These are phyloP conservation scores for Kalmusia sp. DNA, from an alignment of 2,329 filamentous ascomycete species.

Conservation along the genomic window DNA sequence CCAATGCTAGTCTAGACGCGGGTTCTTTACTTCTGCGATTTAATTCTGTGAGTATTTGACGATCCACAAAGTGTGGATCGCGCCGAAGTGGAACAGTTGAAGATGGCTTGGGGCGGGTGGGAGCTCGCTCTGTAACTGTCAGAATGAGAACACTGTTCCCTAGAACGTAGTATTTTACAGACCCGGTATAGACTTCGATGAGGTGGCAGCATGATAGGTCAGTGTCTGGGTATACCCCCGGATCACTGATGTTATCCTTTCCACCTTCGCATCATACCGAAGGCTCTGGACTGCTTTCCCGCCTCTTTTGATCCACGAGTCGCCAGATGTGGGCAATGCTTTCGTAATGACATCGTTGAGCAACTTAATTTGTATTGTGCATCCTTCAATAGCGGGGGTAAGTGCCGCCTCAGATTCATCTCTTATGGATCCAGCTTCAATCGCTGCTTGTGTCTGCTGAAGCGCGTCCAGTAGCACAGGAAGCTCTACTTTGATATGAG, in stretches of 20 bases:
- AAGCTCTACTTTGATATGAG: slow-evolving; percentile 30
- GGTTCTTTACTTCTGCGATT: slow-evolving; percentile 12
- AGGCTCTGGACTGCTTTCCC: slow-evolving; percentile 18
- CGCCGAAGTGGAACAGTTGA: slow-evolving; percentile 24
- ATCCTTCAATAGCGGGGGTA: slow-evolving; percentile 14
- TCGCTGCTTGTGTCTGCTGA: slow-evolving; percentile 7
- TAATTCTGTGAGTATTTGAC: slow-evolving; percentile 12
- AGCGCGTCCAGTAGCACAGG: slow-evolving; percentile 18
- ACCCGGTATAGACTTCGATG: background rate
- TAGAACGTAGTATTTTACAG: background rate
- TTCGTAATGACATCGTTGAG: slow-evolving; percentile 16
- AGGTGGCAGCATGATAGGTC: slow-evolving; percentile 12
- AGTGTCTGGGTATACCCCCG: slow-evolving; percentile 13
- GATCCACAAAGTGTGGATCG: slow-evolving; percentile 32
- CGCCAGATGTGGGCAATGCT: slow-evolving; percentile 8
- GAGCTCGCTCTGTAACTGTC: slow-evolving; percentile 6
- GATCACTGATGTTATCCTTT: slow-evolving; percentile 14
- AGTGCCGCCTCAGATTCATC: slow-evolving; percentile 10
- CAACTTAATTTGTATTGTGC: slow-evolving; percentile 10
- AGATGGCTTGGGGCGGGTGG: slow-evolving; percentile 6
- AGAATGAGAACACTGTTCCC: background rate
- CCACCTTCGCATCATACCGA: slow-evolving; percentile 16
- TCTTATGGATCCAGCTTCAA: slow-evolving; percentile 3
- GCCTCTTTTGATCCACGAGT: slow-evolving; percentile 10
- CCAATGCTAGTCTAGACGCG: slow-evolving; percentile 21